Conservation (phyloP, 169 alveolate species). For the Cryptosporidium meleagridis region DNA sequence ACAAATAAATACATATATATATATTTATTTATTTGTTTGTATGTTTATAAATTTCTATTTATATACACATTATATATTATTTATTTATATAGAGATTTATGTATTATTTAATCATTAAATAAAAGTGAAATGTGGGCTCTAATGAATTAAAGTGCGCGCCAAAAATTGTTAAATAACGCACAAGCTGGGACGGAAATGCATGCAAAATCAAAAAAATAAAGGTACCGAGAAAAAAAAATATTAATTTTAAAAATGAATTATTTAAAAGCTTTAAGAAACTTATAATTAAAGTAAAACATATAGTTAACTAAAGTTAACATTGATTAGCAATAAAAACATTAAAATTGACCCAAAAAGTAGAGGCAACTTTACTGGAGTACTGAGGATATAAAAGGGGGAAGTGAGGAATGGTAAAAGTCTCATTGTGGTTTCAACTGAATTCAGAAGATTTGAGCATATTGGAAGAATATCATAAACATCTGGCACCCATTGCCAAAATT, state of each 20-base stretch:
- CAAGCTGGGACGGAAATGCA: neutral
- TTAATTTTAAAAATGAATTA: neutral
- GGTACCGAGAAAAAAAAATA: neutral
- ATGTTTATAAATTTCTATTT: no score
- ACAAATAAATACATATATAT: no score
- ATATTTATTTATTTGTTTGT: neutral
- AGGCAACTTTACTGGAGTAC: conserved; percentile 38
- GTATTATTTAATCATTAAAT: neutral
- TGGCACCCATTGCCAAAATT: conserved; percentile 72
- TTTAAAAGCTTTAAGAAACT: no score
- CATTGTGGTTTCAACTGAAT: conserved; percentile 58
- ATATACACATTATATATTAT: neutral
- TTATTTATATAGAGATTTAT: neutral
- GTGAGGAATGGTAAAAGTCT: conserved; percentile 54
- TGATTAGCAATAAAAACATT: conserved; percentile 9
- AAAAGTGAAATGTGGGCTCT: neutral
- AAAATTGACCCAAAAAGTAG: conserved; percentile 16
- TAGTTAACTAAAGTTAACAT: neutral
- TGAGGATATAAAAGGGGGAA: conserved; percentile 53
- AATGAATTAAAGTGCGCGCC: neutral
- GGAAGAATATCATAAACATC: conserved; percentile 68
- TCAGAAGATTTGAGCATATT: conserved; percentile 56
- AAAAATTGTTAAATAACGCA: neutral
- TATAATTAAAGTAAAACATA: no score
- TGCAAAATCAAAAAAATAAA: neutral